Evolutionary conservation across 371 early-diverging fungal genomes (phyloP).

Genomic region (Mortierella polycephala): DNA sequence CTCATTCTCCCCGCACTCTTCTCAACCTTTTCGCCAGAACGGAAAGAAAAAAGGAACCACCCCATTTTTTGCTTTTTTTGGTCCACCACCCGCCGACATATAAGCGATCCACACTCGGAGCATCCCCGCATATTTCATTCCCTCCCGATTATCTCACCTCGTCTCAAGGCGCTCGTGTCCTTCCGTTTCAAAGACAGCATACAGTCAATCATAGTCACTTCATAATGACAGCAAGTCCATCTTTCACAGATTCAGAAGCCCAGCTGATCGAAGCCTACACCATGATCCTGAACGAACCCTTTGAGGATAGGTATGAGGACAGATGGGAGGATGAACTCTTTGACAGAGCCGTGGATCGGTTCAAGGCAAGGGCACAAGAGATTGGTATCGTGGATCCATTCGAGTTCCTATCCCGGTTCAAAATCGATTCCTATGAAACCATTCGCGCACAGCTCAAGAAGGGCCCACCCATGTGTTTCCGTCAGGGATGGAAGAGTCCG

Average conservation of each 20-base stretch:
- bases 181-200: background rate
- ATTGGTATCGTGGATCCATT: conserved; percentile 47
- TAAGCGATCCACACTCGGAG: too few relatives aligned
- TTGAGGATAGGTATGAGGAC: conserved; percentile 55
- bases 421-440: conserved; percentile 39
- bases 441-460: conserved; percentile 35
- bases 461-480: conserved; percentile 45
- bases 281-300: conserved; percentile 40
- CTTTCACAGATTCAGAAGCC: conserved; percentile 30
- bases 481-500: conserved; percentile 44
- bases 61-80: background rate
- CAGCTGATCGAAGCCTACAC: conserved; percentile 41
- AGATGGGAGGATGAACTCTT: conserved; percentile 47
- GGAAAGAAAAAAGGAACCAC: too few relatives aligned
- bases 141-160: background rate
- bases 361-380: conserved; percentile 37
- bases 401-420: conserved; percentile 32
- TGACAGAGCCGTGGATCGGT: conserved; percentile 39
- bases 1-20: too few relatives aligned
- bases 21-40: background rate
- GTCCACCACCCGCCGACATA: background rate
- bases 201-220: background rate
- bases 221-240: conserved; percentile 9
- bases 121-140: conserved; percentile 1
- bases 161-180: background rate